These are phyloP conservation scores for Paramecium caudatum DNA, from an alignment of 73 alveolate species.

Conservation along the genomic window DNA sequence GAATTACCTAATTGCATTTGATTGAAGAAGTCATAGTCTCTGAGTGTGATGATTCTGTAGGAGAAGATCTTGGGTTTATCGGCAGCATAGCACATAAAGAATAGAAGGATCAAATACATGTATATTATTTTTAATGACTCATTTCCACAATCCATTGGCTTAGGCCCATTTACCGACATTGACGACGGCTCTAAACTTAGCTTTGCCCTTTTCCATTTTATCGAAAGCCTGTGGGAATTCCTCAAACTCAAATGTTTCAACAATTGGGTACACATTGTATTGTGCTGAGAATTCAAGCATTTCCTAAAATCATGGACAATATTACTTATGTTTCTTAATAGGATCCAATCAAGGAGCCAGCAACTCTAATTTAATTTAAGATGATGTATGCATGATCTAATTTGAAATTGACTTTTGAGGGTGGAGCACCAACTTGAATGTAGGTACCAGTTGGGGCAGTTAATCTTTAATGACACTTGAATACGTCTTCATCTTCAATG, in stretches of 20 bases:
- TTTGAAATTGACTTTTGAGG: slow-evolving; percentile 43
- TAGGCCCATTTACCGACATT: slow-evolving; percentile 77
- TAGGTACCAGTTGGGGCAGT: slow-evolving; percentile 48
- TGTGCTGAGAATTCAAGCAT: slow-evolving; percentile 78
- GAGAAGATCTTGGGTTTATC: slow-evolving; percentile 23
- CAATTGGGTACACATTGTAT: slow-evolving; percentile 76
- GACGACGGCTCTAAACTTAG: slow-evolving; percentile 79
- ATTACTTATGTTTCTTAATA: slow-evolving; percentile 52
- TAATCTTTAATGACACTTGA: slow-evolving; percentile 62
- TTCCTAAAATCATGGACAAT: slow-evolving; percentile 1
- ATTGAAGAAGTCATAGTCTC: slow-evolving; percentile 38
- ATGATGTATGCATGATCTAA: slow-evolving; percentile 58
- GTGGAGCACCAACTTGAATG: slow-evolving; percentile 64
- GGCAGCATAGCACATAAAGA: background rate
- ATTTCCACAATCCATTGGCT: slow-evolving; percentile 65
- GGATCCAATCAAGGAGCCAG: slow-evolving; percentile 46
- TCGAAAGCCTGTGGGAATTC: slow-evolving; percentile 83
- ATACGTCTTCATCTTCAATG: slow-evolving; percentile 41
- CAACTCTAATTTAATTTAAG: slow-evolving; percentile 51
- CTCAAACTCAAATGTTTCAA: slow-evolving; percentile 80
- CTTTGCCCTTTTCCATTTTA: slow-evolving; percentile 78
- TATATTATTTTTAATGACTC: slow-evolving; percentile 5
- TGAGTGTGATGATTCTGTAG: background rate
- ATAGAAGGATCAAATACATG: background rate
- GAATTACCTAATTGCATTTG: slow-evolving; percentile 17